phyloP scores from a whole-genome alignment of 148 eudicot genomes.

The Camellia sinensis region DNA sequence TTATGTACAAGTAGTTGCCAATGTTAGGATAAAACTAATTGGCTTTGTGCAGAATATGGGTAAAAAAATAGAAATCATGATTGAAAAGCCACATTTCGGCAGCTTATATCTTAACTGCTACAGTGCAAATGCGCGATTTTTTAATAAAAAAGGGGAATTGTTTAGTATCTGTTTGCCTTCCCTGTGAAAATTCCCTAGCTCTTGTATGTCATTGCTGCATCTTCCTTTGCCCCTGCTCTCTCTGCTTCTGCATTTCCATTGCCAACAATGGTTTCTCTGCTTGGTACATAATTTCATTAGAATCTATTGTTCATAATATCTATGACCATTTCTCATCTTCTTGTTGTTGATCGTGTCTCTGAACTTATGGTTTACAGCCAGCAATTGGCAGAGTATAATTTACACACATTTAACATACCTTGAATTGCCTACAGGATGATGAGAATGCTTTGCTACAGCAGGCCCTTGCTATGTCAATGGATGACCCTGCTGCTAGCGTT shows the following conservation, averaged over 20 bases:
- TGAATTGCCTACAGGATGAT: constrained; percentile 62
- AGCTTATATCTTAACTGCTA: too few species aligned
- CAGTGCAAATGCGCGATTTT: too few species aligned
- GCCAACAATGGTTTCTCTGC: neutral
- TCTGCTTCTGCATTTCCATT: neutral
- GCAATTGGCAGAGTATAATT: neutral
- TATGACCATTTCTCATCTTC: neutral
- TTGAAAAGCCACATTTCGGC: too few species aligned
- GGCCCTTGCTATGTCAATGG: constrained; percentile 99
- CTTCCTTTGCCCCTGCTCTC: too few species aligned
- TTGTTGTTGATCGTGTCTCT: neutral
- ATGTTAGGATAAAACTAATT: too few species aligned
- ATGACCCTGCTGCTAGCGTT: constrained; percentile 69
- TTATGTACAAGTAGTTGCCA: too few species aligned
- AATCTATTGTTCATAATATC: neutral
- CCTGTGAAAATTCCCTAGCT: neutral
- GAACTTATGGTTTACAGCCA: neutral
- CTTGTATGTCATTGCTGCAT: neutral
- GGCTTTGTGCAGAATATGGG: too few species aligned
- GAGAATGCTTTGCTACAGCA: constrained; percentile 92
- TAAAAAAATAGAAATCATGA: too few species aligned
- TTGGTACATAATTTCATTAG: neutral
- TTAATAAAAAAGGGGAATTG: too few species aligned
- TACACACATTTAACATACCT: neutral
- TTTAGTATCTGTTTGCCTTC: neutral